These are phyloP conservation scores for Drechslera avenae DNA, from an alignment of 2,329 filamentous ascomycete genomes.

Conservation along the genomic window DNA sequence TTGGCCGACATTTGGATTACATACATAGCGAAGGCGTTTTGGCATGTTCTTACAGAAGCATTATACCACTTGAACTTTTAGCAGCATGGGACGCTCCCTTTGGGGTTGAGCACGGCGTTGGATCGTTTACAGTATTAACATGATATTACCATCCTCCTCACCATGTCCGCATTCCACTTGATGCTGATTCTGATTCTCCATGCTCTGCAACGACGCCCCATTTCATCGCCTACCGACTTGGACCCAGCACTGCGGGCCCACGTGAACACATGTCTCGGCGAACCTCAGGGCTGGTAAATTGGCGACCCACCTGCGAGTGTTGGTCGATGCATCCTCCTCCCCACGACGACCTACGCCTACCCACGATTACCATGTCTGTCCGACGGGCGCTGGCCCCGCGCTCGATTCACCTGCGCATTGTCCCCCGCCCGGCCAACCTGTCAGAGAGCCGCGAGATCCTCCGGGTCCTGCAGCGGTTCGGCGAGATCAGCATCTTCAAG, in stretches of 20 bases:
- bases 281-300: slow-evolving; percentile 27
- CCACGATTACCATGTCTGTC: slow-evolving; percentile 33
- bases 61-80: slow-evolving; percentile 37
- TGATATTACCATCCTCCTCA: slow-evolving; percentile 19
- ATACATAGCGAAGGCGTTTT: slow-evolving; percentile 44
- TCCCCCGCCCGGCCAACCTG: slow-evolving; percentile 54
- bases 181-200: too few relatives aligned
- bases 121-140: slow-evolving; percentile 16
- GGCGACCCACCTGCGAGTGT: slow-evolving; percentile 27
- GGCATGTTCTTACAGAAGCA: slow-evolving; percentile 16
- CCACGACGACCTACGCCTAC: too few relatives aligned
- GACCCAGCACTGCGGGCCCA: slow-evolving; percentile 23
- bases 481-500: slow-evolving; percentile 56
- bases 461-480: slow-evolving; percentile 55
- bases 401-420: slow-evolving; percentile 54
- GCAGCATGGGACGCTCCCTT: slow-evolving; percentile 31
- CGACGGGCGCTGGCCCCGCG: slow-evolving; percentile 45
- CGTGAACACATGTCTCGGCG: slow-evolving; percentile 23
- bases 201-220: too few relatives aligned
- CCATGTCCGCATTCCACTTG: neutral
- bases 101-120: slow-evolving; percentile 43
- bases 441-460: slow-evolving; percentile 57
- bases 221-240: too few relatives aligned
- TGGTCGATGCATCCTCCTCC: neutral
- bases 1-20: slow-evolving; percentile 3